Conservation (phyloP, 108 stramenopile species). For the Nannochloropsis granulata region DNA sequence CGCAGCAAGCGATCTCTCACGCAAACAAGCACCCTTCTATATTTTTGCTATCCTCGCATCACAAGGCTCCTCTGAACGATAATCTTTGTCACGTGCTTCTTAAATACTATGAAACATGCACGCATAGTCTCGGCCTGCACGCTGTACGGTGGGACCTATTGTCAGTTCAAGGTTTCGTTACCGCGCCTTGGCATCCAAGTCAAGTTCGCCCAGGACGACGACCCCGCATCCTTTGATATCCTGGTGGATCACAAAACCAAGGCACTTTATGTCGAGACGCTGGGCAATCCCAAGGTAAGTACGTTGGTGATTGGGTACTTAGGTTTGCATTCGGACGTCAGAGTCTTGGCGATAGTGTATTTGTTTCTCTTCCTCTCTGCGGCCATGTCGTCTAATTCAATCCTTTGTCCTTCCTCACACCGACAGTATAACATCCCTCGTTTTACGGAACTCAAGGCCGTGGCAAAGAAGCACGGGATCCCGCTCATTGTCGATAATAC, state of each 20-base stretch:
- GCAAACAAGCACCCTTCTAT: too few species aligned
- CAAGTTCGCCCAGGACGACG: conserved; percentile 41
- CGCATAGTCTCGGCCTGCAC: neutral
- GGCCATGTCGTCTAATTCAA: too few species aligned
- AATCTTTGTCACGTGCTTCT: too few species aligned
- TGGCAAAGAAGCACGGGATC: conserved; percentile 42
- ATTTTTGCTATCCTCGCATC: too few species aligned
- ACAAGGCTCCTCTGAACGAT: too few species aligned
- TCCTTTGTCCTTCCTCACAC: too few species aligned
- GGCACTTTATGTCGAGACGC: conserved; percentile 48
- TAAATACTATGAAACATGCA: too few species aligned
- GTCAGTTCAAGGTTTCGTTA: conserved; percentile 55
- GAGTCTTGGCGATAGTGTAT: too few species aligned
- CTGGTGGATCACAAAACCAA: conserved; percentile 61
- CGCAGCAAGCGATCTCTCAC: neutral
- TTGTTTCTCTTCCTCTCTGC: too few species aligned
- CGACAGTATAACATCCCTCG: conserved; percentile 40
- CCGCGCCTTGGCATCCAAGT: conserved; percentile 58
- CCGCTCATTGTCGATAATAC: conserved; percentile 74
- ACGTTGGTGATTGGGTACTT: too few species aligned
- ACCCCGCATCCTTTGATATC: conserved; percentile 39
- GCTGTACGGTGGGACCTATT: conserved; percentile 33
- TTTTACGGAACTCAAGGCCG: conserved; percentile 45
- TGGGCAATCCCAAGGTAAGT: conserved; percentile 1
- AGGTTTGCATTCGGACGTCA: too few species aligned